These are phyloP conservation scores for Asterella californica DNA, from an alignment of 225 moss, liverwort and hornwort genomes.

Conservation along the genomic window DNA sequence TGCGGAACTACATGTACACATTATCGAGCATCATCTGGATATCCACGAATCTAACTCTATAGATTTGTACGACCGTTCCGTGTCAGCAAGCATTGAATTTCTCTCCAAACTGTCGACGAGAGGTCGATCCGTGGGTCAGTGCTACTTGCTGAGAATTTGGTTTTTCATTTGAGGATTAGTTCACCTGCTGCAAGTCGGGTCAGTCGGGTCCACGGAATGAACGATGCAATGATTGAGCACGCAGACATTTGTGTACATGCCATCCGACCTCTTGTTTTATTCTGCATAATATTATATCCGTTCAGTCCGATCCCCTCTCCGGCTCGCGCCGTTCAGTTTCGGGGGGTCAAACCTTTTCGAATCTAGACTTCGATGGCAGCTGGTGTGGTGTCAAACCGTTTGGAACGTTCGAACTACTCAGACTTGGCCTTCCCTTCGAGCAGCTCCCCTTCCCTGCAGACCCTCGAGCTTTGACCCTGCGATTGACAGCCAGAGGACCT, in stretches of 20 bases:
- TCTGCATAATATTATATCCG: too few relatives aligned
- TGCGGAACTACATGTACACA: not conserved
- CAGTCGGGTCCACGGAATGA: slow-evolving; percentile 2
- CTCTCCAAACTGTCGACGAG: too few relatives aligned
- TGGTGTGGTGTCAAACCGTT: not conserved
- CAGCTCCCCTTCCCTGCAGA: not conserved
- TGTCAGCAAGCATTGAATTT: not conserved
- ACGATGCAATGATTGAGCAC: not conserved
- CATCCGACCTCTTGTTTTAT: too few relatives aligned
- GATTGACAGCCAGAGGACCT: slow-evolving; percentile 1
- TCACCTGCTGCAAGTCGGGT: not conserved
- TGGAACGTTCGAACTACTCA: not conserved
- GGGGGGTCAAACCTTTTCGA: not conserved
- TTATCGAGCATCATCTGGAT: not conserved
- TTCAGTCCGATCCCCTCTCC: not conserved
- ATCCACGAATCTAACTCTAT: not conserved
- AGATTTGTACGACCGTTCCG: not conserved
- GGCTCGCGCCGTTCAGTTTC: not conserved
- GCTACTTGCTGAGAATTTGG: not conserved
- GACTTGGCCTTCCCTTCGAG: not conserved
- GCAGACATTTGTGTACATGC: not conserved
- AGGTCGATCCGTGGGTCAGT: not conserved
- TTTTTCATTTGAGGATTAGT: not conserved
- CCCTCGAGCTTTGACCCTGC: not conserved
- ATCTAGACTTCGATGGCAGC: not conserved